phyloP scores from a whole-genome alignment of 129 eudicot genomes.

The Ambrosia trifida region DNA sequence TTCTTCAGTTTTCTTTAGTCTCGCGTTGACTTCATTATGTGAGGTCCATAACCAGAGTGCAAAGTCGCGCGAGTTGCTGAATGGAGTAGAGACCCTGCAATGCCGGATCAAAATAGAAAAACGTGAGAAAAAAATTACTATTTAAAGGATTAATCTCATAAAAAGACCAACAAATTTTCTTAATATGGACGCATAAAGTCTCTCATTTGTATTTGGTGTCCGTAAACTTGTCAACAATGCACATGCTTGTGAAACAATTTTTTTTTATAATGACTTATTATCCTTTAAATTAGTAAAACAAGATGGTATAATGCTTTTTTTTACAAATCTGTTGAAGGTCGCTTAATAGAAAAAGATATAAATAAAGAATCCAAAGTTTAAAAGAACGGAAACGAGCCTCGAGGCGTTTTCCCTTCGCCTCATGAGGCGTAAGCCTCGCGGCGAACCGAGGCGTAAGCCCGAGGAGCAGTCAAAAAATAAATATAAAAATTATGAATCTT shows the following conservation, averaged over 20 bases:
- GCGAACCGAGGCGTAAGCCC: too few species aligned
- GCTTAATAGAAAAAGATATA: background rate
- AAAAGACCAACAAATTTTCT: background rate
- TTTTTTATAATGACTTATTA: background rate
- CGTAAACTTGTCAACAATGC: background rate
- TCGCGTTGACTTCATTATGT: constrained; percentile 79
- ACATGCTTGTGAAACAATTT: background rate
- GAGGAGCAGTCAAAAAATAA: too few species aligned
- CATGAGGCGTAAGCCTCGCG: too few species aligned
- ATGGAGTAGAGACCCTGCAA: constrained; percentile 71
- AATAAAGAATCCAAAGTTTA: too few species aligned
- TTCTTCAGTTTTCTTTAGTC: constrained; percentile 74
- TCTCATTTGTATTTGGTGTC: background rate
- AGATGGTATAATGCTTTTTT: background rate
- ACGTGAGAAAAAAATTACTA: background rate
- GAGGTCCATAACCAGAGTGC: constrained; percentile 91
- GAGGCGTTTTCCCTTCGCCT: too few species aligned
- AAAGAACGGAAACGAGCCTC: too few species aligned
- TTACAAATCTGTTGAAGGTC: background rate
- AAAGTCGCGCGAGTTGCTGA: constrained; percentile 69
- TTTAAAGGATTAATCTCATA: background rate
- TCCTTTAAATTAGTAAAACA: background rate
- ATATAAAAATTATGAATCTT: too few species aligned
- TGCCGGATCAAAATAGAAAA: background rate
- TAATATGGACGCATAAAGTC: background rate